Percentiles rank a stretch among this genome's conserved stretches.
phyloP scores from a whole-genome alignment of 495 filamentous ascomycete genomes.

The Tetracladium setigerum region DNA sequence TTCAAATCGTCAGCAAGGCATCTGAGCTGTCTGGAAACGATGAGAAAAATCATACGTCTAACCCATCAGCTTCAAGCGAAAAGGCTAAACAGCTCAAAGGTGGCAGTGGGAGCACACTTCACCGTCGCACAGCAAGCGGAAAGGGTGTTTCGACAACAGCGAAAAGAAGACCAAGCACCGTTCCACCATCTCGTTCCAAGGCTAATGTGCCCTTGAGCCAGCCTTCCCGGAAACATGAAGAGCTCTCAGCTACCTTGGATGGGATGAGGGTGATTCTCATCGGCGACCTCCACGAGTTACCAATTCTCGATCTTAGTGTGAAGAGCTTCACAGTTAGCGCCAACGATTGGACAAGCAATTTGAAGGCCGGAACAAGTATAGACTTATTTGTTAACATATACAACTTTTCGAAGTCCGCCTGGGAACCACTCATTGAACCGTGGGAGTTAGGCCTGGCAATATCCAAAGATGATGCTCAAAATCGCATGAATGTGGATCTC shows the following conservation, averaged over 20 bases:
- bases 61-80: slow-evolving; percentile 30
- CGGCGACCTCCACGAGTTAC: slow-evolving; percentile 90
- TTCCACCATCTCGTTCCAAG: slow-evolving; percentile 1
- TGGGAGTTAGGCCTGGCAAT: slow-evolving; percentile 92
- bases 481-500: slow-evolving; percentile 73
- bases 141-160: slow-evolving; percentile 54
- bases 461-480: slow-evolving; percentile 66
- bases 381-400: slow-evolving; percentile 95
- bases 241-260: slow-evolving; percentile 73
- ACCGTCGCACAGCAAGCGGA: slow-evolving; percentile 57
- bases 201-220: slow-evolving; percentile 22
- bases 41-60: slow-evolving; percentile 29
- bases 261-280: slow-evolving; percentile 92
- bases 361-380: slow-evolving; percentile 81
- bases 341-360: slow-evolving; percentile 80
- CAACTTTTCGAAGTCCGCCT: slow-evolving; percentile 97
- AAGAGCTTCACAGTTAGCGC: slow-evolving; percentile 80
- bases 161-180: slow-evolving; percentile 22
- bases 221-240: slow-evolving; percentile 50
- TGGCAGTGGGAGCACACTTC: slow-evolving; percentile 33
- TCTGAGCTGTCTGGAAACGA: slow-evolving; percentile 71
- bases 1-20: slow-evolving; percentile 88
- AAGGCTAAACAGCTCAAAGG: slow-evolving; percentile 63
- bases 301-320: slow-evolving; percentile 87
- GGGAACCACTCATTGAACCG: slow-evolving; percentile 94